Evolutionary conservation across 192 early-diverging fungal species (phyloP).

Genomic region (Dimargaris verticillata): DNA sequence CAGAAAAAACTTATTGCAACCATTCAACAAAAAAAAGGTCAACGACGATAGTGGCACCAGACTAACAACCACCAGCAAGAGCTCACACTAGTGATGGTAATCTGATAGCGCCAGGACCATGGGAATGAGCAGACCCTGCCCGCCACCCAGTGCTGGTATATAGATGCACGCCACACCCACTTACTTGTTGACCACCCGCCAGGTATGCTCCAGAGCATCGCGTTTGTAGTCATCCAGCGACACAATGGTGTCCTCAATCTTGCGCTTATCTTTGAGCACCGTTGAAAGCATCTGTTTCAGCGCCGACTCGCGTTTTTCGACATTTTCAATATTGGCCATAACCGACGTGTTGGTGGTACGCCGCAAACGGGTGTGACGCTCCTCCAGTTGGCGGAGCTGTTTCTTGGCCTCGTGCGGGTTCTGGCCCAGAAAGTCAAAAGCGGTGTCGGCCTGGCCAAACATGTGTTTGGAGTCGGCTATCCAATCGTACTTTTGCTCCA

Average conservation of each 20-base stretch:
- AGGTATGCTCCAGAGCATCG: constrained; percentile 77
- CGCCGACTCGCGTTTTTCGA: constrained; percentile 75
- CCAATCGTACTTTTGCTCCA: constrained; percentile 58
- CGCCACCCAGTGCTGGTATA: no score
- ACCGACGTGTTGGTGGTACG: constrained; percentile 81
- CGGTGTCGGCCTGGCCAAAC: constrained; percentile 68
- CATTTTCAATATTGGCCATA: constrained; percentile 86
- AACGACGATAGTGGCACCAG: no score
- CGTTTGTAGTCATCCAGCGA: constrained; percentile 81
- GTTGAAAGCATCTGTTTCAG: constrained; percentile 78
- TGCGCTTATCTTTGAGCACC: constrained; percentile 81
- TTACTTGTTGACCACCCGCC: constrained; percentile 74
- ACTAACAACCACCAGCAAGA: no score
- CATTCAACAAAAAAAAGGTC: no score
- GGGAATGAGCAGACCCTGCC: no score
- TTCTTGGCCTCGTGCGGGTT: constrained; percentile 60
- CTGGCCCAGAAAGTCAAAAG: constrained; percentile 68
- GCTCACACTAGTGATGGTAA: no score
- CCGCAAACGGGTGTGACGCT: constrained; percentile 61
- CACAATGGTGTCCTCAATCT: constrained; percentile 86
- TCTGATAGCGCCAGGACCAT: no score
- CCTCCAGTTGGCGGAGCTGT: constrained; percentile 53
- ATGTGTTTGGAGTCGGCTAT: constrained; percentile 75
- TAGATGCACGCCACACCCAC: constrained; percentile 8
- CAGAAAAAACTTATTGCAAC: no score